Evolutionary conservation across 352 stramenopile genomes (phyloP).

Genomic region (Globisporangium ultimum): DNA sequence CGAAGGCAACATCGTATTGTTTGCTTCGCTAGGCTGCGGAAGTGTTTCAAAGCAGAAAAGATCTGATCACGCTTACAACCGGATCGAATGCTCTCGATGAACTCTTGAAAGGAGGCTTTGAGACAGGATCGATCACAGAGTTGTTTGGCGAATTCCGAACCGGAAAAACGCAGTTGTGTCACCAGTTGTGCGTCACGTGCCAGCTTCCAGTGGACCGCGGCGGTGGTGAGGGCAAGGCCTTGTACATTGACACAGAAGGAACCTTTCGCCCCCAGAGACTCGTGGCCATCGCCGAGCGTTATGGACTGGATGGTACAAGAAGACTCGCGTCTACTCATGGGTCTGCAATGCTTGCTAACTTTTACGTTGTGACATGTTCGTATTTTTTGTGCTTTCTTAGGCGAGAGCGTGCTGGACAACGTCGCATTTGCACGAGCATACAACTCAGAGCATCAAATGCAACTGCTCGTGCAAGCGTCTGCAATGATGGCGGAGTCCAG

Average conservation of each 20-base stretch:
- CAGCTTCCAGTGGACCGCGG: conserved; percentile 97
- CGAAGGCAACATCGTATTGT: background rate
- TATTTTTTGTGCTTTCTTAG: conserved; percentile 12
- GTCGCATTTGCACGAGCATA: conserved; percentile 98
- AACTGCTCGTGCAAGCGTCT: conserved; percentile 96
- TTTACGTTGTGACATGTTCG: background rate
- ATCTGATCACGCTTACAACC: conserved; percentile 94
- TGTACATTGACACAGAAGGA: conserved; percentile 99
- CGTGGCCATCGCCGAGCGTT: conserved; percentile 97
- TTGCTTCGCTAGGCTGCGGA: conserved; percentile 66
- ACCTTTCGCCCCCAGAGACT: conserved; percentile 97
- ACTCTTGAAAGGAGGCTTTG: conserved; percentile 93
- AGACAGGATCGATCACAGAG: conserved; percentile 97
- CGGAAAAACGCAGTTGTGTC: conserved; percentile 99
- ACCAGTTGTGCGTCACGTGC: conserved; percentile 99
- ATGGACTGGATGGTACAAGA: conserved; percentile 89
- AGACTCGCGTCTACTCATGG: background rate
- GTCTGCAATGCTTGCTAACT: conserved; percentile 1
- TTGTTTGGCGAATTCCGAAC: conserved; percentile 99
- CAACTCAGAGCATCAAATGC: conserved; percentile 99
- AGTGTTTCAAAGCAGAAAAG: conserved; percentile 84
- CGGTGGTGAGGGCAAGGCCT: conserved; percentile 96
- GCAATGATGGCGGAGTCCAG: conserved; percentile 98
- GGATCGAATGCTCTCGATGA: conserved; percentile 89
- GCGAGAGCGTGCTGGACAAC: conserved; percentile 97